Conservation (phyloP, 768 basidiomycete species). For the Boletus sp. region DNA sequence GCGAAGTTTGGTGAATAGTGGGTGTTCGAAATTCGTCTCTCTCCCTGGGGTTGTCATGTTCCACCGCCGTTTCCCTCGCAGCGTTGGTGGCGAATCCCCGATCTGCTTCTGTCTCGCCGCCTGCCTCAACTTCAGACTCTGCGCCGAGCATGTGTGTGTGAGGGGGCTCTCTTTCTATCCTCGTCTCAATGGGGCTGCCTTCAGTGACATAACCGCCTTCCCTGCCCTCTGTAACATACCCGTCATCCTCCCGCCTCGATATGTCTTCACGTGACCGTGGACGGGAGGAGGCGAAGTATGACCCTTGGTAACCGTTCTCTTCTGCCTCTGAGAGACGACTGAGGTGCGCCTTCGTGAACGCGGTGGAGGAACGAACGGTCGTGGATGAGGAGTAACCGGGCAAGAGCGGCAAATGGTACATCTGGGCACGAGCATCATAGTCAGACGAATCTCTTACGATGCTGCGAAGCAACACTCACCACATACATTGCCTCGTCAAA, state of each 20-base stretch:
- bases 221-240: constrained; percentile 25
- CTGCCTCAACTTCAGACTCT: constrained; percentile 9
- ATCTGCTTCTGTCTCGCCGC: constrained; percentile 12
- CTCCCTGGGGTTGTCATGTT: constrained; percentile 2
- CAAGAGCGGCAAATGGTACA: constrained; percentile 88
- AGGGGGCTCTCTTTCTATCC: constrained; percentile 2
- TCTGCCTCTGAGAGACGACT: constrained; percentile 82
- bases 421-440: constrained; percentile 40
- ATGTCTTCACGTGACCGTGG: constrained; percentile 20
- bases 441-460: neutral
- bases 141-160: neutral
- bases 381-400: constrained; percentile 87
- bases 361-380: constrained; percentile 81
- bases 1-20: neutral
- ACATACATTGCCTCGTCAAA: constrained; percentile 95
- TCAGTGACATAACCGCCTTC: constrained; percentile 65
- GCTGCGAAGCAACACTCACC: constrained; percentile 45
- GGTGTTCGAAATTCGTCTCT: constrained; percentile 9
- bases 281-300: constrained; percentile 57
- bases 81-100: constrained; percentile 13
- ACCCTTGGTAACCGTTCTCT: constrained; percentile 85
- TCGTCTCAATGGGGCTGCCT: constrained; percentile 15
- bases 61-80: constrained; percentile 12
- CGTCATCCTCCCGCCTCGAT: constrained; percentile 18
- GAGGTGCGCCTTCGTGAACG: constrained; percentile 57